Percentiles rank a stretch among this genome's conserved stretches.
These are phyloP conservation scores for Gautieria morchelliformis DNA, from an alignment of 768 basidiomycete genomes.

Conservation along the genomic window DNA sequence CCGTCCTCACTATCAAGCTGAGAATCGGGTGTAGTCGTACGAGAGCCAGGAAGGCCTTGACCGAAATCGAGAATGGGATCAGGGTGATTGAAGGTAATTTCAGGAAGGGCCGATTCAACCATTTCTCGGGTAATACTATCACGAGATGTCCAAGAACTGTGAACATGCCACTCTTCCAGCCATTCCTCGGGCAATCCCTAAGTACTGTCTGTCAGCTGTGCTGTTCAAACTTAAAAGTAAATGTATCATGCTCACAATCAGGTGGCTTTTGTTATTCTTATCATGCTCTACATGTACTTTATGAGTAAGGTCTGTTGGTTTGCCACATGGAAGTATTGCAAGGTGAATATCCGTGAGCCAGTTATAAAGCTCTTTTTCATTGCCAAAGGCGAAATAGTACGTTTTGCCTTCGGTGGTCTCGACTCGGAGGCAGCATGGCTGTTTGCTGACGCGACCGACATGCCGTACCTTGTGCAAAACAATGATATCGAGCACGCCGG, in stretches of 20 bases:
- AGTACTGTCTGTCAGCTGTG: not conserved
- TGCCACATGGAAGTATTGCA: not conserved
- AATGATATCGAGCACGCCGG: not conserved
- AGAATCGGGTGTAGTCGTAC: not conserved
- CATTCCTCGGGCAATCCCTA: conserved; percentile 1
- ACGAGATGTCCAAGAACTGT: not conserved
- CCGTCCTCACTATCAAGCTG: not conserved
- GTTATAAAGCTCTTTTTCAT: not conserved
- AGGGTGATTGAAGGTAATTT: not conserved
- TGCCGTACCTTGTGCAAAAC: not conserved
- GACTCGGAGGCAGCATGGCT: not conserved
- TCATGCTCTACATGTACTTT: not conserved
- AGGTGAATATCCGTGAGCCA: conserved; percentile 3
- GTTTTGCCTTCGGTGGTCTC: not conserved
- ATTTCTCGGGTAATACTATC: not conserved
- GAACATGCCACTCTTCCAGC: not conserved
- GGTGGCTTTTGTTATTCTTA: not conserved
- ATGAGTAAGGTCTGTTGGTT: conserved; percentile 1
- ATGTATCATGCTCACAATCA: not conserved
- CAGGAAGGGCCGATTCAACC: not conserved
- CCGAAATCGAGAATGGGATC: not conserved
- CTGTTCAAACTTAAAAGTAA: not conserved
- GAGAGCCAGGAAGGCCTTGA: not conserved
- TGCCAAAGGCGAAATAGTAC: not conserved
- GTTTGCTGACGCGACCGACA: not conserved